These are phyloP conservation scores for Candida corydali DNA, from an alignment of 805 yeast genomes.

Conservation along the genomic window DNA sequence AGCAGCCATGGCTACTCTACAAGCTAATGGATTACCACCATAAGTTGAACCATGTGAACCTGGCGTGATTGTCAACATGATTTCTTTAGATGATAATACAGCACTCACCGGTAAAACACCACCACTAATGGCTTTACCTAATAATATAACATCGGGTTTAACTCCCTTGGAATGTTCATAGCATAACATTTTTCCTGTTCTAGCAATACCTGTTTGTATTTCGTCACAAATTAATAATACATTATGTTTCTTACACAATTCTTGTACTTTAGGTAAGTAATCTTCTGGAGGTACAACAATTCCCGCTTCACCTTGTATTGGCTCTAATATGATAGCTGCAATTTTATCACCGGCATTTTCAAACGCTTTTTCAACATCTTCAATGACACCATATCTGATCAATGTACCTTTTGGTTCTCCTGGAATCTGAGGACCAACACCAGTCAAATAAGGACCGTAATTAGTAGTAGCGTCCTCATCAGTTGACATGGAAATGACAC, in stretches of 20 bases:
- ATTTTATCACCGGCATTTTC: slow-evolving; percentile 79
- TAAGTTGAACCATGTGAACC: slow-evolving; percentile 98
- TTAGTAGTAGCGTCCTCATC: slow-evolving; percentile 87
- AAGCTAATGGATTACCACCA: slow-evolving; percentile 96
- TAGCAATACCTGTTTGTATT: slow-evolving; percentile 95
- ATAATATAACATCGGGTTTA: slow-evolving; percentile 82
- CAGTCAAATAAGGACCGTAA: slow-evolving; percentile 85
- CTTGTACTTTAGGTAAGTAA: slow-evolving; percentile 70
- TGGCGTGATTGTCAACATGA: slow-evolving; percentile 85
- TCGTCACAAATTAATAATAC: slow-evolving; percentile 92
- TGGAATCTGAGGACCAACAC: slow-evolving; percentile 82
- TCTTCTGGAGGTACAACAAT: slow-evolving; percentile 88
- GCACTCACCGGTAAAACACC: slow-evolving; percentile 93
- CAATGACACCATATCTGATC: slow-evolving; percentile 79
- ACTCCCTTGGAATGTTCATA: slow-evolving; percentile 76
- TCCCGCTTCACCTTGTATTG: slow-evolving; percentile 98
- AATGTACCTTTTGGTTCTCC: slow-evolving; percentile 58
- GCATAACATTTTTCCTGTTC: slow-evolving; percentile 93
- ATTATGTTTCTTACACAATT: slow-evolving; percentile 75
- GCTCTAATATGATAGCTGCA: slow-evolving; percentile 89
- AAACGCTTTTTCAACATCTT: slow-evolving; percentile 81
- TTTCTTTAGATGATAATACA: slow-evolving; percentile 82
- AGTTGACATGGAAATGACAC: slow-evolving; percentile 93
- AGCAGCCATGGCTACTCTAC: slow-evolving; percentile 91
- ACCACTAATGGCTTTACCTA: slow-evolving; percentile 95